Evolutionary conservation across 2,329 filamentous ascomycete species (phyloP), one percentile per base, ranked within the genome.

Genomic region (Exophiala phaeomuriformis): DNA sequence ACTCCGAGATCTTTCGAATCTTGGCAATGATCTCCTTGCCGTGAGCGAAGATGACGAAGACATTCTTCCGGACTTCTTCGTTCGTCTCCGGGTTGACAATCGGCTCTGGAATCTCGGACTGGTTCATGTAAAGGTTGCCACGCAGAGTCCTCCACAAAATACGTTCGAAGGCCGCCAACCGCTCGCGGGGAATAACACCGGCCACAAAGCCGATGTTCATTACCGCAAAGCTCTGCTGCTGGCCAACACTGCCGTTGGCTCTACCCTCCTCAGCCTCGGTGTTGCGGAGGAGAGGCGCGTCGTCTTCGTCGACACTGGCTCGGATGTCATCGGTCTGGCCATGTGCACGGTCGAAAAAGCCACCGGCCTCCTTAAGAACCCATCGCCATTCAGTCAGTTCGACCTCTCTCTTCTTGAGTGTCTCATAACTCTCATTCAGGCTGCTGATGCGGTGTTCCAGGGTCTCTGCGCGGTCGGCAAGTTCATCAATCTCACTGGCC

Each of bases 161-260:
- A 55, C 93, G 86, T 75, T 98, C 94, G 68, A 98, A 98, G 29
- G 91, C 88, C 9, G 85, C 90, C 56, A 98, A 91, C 47, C 91
- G 84, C 67, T 97, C 91, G 51, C 93, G 83, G 36, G 88, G 82
- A 64, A 98, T 97, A 64, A 97, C 93, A 72, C 93, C 93, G 51
- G 93, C 88, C 49, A 98, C 91, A 66, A 98, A 98, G 6, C 93
- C 93, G 68, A 98, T 98, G 74, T 97, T 96, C 88, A 97, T 95
- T 58, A 90, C 89, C 4, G 89, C 93, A 71, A 98, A 96, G 40
- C 88, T 93, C 61, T 86, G 83, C 67, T 93, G 88, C 36, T 78
- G 85, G n/a, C 76, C 75, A 47, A 75, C 72, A 54, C 79, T 78
- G 10, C 81, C 80, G 56, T 88, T 86, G 50, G 78, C 78, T 51